A percentile compares a stretch with the other conserved stretches of the same genome.
These are phyloP conservation scores for Blepharisma stoltei DNA, from an alignment of 73 alveolate species.

Conservation along the genomic window DNA sequence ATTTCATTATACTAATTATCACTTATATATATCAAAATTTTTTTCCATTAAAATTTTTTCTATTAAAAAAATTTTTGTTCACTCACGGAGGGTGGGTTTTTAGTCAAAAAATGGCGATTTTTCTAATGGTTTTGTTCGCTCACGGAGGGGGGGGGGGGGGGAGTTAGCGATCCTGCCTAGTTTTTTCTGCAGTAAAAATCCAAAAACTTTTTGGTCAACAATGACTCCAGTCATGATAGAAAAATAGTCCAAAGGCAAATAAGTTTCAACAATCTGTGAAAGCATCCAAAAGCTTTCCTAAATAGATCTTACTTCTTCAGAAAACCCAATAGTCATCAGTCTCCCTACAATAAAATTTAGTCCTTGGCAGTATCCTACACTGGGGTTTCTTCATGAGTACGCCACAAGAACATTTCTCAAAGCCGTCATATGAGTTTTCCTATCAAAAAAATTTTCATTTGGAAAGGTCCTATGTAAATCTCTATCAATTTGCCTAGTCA, in stretches of 20 bases:
- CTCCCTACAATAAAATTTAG: conserved; percentile 83
- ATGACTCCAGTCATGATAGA: conserved; percentile 83
- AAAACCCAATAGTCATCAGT: conserved; percentile 59
- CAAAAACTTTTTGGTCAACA: conserved; percentile 73
- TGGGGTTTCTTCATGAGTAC: conserved; percentile 79
- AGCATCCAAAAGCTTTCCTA: conserved; percentile 85
- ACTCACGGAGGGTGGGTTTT: too few species aligned
- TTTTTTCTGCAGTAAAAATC: not conserved
- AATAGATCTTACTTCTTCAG: conserved; percentile 42
- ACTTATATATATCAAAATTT: too few species aligned
- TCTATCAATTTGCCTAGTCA: conserved; percentile 58
- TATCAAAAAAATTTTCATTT: conserved; percentile 50
- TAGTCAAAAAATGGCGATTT: too few species aligned
- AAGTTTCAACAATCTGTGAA: conserved; percentile 71
- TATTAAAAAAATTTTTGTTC: too few species aligned
- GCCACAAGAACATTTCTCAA: conserved; percentile 67
- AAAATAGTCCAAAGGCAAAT: conserved; percentile 77
- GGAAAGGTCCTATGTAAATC: conserved; percentile 84
- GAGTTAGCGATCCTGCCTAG: not conserved
- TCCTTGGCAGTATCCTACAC: conserved; percentile 91
- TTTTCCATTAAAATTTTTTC: too few species aligned
- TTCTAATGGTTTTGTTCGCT: too few species aligned
- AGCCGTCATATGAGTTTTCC: conserved; percentile 40
- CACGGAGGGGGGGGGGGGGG: too few species aligned
- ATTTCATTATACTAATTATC: too few species aligned